Base-by-base conservation (phyloP, 2,329 filamentous ascomycete species). In the Cladosporium velox region DNA sequence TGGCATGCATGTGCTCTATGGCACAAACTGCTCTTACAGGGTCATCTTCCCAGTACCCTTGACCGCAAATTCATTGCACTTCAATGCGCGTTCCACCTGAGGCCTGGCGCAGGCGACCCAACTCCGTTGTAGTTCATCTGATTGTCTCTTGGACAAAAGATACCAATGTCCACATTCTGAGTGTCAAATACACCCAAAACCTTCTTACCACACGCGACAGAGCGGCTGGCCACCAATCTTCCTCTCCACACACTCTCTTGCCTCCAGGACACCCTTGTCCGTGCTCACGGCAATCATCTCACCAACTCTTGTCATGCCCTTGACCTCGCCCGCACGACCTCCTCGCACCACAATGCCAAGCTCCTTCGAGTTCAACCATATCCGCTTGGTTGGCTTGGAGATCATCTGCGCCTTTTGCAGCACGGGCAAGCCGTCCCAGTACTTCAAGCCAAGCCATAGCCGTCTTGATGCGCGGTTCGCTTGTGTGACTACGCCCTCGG, bases 391-490 rank as follows among this genome's bases (percentile, higher is more conserved):
- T 11, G 92, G 90, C 78, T 89, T 94, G 74, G 86, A 90, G 67
- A 96, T 82, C 75, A 90, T 77, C 59, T 79, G 78, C 73, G 94
- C 84, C 70, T 87, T 84, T 68, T 83, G 83, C 71, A 97, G 80
- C 26, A 97, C 92, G 6, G 93, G 92, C 78, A 89, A 84, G 75
- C 90, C 90, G 71, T 93, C 88, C 87, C 87, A 91, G 85, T 97
- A 97, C 82, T 97, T 97, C 74, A 97, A 82, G 1, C 92, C 92
- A 14, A 97, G 80, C 93, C 93, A 97, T 70, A 97, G 81, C 67
- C 93, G 85, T 75, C 91, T 85, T 47, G 83, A 85, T 4, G 92
- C 86, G 44, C 92, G 87, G 79, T 96, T 97, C 28, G 72, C 71
- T 65, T 74, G 74, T 59, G 77, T 78, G 49, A 78, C 71, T 10